Base-by-base conservation (phyloP, 2,329 filamentous ascomycete species). In the Aspergillus sp. region DNA sequence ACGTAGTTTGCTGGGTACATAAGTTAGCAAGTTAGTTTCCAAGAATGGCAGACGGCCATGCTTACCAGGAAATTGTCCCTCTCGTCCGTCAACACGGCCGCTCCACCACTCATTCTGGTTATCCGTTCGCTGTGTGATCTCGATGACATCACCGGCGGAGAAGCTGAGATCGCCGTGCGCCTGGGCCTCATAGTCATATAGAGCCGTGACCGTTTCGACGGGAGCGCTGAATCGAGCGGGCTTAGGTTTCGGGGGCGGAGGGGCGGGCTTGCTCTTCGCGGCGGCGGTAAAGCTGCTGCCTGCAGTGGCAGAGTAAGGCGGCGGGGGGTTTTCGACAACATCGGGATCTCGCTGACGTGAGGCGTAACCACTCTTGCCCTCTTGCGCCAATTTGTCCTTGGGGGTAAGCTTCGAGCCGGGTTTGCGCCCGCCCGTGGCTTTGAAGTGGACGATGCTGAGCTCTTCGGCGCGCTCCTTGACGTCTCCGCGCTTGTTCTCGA, bases 61-160 rank as follows among this genome's bases (percentile, higher is more conserved):
- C 86, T 73, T 83, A 96, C 95, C 95, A 79, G 95, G 95, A 75
- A 99, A 99, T 73, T 98, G 94, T 25, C 95, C 95, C 71, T 90
- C 82, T 78, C 89, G 89, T 52, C 90, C 92, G 61, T 89, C 83
- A 57, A 96, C 73, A 73, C 87, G 90, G 39, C 95, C 95, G 8
- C 84, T 88, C 95, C 95, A 99, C 95, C 95, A 99, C 77, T 99
- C 95, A 68, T 99, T 98, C 54, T 91, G 88, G 70, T 96, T 97
- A 64, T 85, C 83, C n/a, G 92, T 96, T 67, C 91, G 85, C 62
- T 83, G 84, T 2, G 95, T 75, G 68, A 99, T 93, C 75, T 98
- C 93, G 70, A 99, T 98, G 4, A 90, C 80, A 63, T 99, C 95
- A 5, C 94, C 93, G 0, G 91, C 87, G 17, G 84, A 85, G 79